Evolutionary conservation across 2,329 filamentous ascomycete species (phyloP).

Genomic region (Arthrobotrys sinensis): DNA sequence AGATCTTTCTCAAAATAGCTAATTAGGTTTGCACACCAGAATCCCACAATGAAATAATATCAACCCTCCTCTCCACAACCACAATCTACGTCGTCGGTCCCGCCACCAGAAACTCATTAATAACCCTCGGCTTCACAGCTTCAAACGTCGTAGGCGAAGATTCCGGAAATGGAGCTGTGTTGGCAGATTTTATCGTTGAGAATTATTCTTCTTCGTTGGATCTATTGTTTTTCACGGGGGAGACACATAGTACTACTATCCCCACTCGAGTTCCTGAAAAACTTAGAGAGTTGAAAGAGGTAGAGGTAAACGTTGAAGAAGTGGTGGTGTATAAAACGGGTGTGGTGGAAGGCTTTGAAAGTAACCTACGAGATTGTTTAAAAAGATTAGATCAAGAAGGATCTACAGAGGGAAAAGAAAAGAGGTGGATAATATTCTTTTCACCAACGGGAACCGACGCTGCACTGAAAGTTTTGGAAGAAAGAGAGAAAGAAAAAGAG

Average conservation of each 20-base stretch:
- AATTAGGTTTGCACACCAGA: constrained; percentile 13
- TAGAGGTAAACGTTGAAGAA: constrained; percentile 77
- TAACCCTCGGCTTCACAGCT: constrained; percentile 69
- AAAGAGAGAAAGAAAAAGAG: constrained; percentile 69
- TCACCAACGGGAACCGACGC: constrained; percentile 77
- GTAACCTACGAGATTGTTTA: constrained; percentile 75
- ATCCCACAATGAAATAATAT: constrained; percentile 64
- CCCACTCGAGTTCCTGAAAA: constrained; percentile 70
- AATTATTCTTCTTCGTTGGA: constrained; percentile 76
- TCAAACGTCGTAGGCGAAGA: constrained; percentile 82
- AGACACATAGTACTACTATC: constrained; percentile 90
- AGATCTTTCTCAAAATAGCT: constrained; percentile 58
- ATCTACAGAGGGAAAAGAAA: constrained; percentile 30
- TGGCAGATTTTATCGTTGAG: constrained; percentile 82
- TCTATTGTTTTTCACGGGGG: constrained; percentile 89
- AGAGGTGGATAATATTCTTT: constrained; percentile 83
- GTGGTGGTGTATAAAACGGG: constrained; percentile 88
- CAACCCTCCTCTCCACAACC: constrained; percentile 72
- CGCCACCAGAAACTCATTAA: constrained; percentile 82
- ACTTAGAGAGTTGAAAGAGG: constrained; percentile 75
- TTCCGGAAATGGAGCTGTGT: constrained; percentile 85
- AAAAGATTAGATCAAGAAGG: constrained; percentile 67
- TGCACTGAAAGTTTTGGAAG: constrained; percentile 73
- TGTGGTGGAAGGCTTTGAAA: constrained; percentile 83
- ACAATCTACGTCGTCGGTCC: constrained; percentile 86